Evolutionary conservation across 2,329 filamentous ascomycete species (phyloP).

Genomic region (Colletotrichum orbiculare): DNA sequence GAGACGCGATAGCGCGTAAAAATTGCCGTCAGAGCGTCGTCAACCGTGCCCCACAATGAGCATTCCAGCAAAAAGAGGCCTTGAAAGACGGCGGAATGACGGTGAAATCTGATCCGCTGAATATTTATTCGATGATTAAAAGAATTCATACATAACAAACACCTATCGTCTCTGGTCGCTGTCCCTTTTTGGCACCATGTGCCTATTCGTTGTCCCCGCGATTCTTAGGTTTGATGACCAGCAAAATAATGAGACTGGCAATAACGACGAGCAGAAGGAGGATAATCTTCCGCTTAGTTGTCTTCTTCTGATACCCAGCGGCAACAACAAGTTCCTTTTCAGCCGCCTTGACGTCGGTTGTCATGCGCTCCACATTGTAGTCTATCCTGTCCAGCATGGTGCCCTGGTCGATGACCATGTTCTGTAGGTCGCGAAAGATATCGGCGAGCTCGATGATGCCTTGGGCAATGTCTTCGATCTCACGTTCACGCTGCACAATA

Average conservation of each 20-base stretch:
- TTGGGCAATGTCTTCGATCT: constrained; percentile 98
- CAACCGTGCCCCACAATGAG: neutral
- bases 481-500: constrained; percentile 91
- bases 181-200: neutral
- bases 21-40: neutral
- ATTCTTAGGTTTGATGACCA: constrained; percentile 82
- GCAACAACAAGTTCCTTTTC: constrained; percentile 92
- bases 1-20: constrained; percentile 2
- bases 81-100: neutral
- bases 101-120: constrained; percentile 22
- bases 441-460: constrained; percentile 97
- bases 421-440: constrained; percentile 95
- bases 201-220: constrained; percentile 41
- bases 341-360: constrained; percentile 90
- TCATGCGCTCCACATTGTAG: constrained; percentile 97
- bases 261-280: constrained; percentile 87
- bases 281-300: constrained; percentile 92
- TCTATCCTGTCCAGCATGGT: constrained; percentile 95
- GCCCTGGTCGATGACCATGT: constrained; percentile 93
- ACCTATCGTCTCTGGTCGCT: constrained; percentile 27
- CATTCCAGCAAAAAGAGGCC: neutral
- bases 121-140: constrained; percentile 32
- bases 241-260: constrained; percentile 85
- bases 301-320: constrained; percentile 87
- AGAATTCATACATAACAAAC: constrained; percentile 40